Conservation (phyloP, 2,329 filamentous ascomycete species). For the Drechslerella dactyloides region DNA sequence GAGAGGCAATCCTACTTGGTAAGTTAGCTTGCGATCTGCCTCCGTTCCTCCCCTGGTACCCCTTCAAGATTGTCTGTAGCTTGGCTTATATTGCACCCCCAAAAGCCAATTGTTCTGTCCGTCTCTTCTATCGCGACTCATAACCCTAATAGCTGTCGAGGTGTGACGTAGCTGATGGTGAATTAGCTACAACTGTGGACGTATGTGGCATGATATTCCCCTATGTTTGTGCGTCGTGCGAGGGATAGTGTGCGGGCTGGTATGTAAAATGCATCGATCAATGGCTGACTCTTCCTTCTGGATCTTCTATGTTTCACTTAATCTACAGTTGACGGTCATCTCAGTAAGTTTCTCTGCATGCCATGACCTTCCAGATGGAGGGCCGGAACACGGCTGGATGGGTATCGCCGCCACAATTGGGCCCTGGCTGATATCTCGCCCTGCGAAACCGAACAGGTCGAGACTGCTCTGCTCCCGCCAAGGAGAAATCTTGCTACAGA, state of each 20-base stretch:
- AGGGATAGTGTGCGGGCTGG: slow-evolving; percentile 30
- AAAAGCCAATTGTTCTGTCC: slow-evolving; percentile 9
- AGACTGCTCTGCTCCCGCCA: slow-evolving; percentile 86
- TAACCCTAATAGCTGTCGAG: slow-evolving; percentile 45
- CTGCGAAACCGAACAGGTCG: slow-evolving; percentile 67
- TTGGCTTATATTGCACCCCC: not conserved
- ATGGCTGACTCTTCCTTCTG: slow-evolving; percentile 47
- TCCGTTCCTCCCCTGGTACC: slow-evolving; percentile 14
- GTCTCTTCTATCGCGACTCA: slow-evolving; percentile 16
- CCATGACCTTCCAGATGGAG: not conserved
- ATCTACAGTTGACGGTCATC: slow-evolving; percentile 69
- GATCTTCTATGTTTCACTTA: slow-evolving; percentile 54
- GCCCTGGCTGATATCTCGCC: not conserved
- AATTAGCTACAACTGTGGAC: slow-evolving; percentile 78
- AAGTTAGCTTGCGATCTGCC: slow-evolving; percentile 57
- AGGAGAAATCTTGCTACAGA: slow-evolving; percentile 83
- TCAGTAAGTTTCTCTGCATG: slow-evolving; percentile 66
- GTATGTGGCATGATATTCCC: slow-evolving; percentile 62
- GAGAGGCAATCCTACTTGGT: slow-evolving; percentile 83
- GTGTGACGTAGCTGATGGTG: slow-evolving; percentile 52
- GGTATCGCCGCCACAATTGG: not conserved
- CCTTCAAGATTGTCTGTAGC: not conserved
- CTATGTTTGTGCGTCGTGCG: slow-evolving; percentile 36
- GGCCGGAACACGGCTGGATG: not conserved
- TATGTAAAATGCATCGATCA: slow-evolving; percentile 24